A percentile compares a stretch with the other conserved stretches of the same genome.
phyloP scores from a whole-genome alignment of 139 green algal species.

The Chlamydomonas incerta region DNA sequence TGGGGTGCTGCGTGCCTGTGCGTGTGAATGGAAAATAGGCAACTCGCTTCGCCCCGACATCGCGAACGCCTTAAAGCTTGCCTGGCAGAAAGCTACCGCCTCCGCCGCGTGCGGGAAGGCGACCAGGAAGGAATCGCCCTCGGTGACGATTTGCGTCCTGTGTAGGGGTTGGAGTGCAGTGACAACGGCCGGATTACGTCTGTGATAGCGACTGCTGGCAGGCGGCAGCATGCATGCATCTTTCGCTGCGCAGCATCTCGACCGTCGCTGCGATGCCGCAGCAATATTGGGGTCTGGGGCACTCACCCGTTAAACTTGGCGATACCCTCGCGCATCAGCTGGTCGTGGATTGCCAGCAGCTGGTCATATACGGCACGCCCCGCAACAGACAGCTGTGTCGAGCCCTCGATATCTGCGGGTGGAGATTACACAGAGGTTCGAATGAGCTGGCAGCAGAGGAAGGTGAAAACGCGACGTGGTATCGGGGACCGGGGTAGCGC shows the following conservation, averaged over 20 bases:
- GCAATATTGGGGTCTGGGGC: too few species aligned
- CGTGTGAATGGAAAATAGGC: too few species aligned
- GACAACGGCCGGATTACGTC: not conserved
- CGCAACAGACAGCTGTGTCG: constrained; percentile 65
- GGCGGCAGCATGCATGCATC: too few species aligned
- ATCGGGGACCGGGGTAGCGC: too few species aligned
- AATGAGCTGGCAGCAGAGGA: too few species aligned
- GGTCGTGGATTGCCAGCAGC: constrained; percentile 85
- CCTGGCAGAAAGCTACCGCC: constrained; percentile 81
- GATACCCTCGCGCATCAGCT: constrained; percentile 81
- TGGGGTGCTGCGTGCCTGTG: too few species aligned
- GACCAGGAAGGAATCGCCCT: constrained; percentile 78
- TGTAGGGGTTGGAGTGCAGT: not conserved
- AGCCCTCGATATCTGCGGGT: constrained; percentile 58
- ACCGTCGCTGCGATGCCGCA: too few species aligned
- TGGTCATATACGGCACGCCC: constrained; percentile 63
- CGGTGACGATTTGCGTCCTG: constrained; percentile 41
- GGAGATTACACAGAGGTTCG: not conserved
- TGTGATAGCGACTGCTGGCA: too few species aligned
- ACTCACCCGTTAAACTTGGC: constrained; percentile 68
- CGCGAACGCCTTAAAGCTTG: too few species aligned
- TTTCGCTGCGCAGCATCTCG: too few species aligned
- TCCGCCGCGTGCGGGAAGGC: constrained; percentile 69
- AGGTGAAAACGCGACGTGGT: too few species aligned
- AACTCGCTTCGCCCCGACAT: too few species aligned